Conservation (phyloP, 768 basidiomycete genomes). For the Steccherinum ochraceum region DNA sequence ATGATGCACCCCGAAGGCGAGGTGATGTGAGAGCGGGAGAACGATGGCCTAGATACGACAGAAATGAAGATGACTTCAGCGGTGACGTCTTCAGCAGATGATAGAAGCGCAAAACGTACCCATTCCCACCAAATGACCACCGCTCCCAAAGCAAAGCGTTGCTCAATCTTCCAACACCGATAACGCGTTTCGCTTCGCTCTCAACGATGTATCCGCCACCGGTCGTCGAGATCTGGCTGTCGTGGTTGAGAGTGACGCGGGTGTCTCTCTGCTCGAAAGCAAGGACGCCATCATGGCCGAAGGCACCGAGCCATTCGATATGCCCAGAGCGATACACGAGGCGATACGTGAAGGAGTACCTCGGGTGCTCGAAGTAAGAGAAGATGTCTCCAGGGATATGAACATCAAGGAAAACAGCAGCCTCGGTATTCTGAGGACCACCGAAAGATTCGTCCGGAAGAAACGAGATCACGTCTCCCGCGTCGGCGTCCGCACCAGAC, state of each 20-base stretch:
- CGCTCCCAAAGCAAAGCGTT: conserved; percentile 11
- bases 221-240: not conserved
- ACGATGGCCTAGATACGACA: conserved; percentile 8
- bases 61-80: not conserved
- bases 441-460: not conserved
- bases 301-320: conserved; percentile 20
- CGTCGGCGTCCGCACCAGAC: not conserved
- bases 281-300: conserved; percentile 18
- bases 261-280: conserved; percentile 13
- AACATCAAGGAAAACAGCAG: conserved; percentile 13
- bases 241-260: conserved; percentile 3
- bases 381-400: conserved; percentile 10
- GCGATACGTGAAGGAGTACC: conserved; percentile 22
- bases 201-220: not conserved
- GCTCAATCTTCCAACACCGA: conserved; percentile 11
- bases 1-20: conserved; percentile 5
- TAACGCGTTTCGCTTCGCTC: not conserved
- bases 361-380: not conserved
- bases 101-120: too few relatives aligned
- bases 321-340: conserved; percentile 19
- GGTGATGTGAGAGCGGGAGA: conserved; percentile 3
- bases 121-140: conserved; percentile 13
- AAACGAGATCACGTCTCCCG: conserved; percentile 6
- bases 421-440: not conserved
- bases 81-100: too few relatives aligned